Evolutionary conservation across 139 green algal species (phyloP).

Genomic region (Pseudopediastrum boryanum): DNA sequence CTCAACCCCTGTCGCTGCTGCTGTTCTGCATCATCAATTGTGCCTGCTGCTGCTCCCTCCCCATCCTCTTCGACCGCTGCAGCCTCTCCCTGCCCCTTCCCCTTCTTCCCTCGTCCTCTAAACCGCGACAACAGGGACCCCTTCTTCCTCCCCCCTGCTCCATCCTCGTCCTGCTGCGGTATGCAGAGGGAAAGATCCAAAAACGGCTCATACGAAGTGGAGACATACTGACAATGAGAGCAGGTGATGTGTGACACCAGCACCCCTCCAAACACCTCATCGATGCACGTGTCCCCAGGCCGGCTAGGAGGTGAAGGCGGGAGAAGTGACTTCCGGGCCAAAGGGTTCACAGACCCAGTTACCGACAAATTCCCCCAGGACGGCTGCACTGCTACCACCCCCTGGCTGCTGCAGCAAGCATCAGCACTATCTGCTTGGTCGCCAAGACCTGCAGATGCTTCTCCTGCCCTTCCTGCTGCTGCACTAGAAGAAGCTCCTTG

Average conservation of each 20-base stretch:
- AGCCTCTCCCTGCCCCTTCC: constrained; percentile 32
- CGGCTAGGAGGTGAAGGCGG: constrained; percentile 14
- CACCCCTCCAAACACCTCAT: constrained; percentile 58
- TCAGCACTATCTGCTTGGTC: background rate
- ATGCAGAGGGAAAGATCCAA: constrained; percentile 70
- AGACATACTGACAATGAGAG: constrained; percentile 42
- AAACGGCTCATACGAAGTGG: constrained; percentile 46
- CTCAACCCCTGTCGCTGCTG: constrained; percentile 22
- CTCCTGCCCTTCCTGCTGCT: background rate
- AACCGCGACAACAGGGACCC: constrained; percentile 30
- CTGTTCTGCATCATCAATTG: constrained; percentile 1
- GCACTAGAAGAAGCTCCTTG: background rate
- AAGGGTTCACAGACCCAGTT: background rate
- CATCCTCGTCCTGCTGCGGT: constrained; percentile 25
- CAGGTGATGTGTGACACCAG: constrained; percentile 55
- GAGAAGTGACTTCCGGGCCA: constrained; percentile 32
- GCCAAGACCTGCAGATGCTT: background rate
- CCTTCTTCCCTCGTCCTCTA: constrained; percentile 19
- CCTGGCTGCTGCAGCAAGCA: background rate
- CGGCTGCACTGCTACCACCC: background rate
- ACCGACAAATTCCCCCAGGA: background rate
- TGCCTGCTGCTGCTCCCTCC: background rate
- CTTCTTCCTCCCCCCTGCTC: constrained; percentile 2
- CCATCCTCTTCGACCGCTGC: constrained; percentile 25
- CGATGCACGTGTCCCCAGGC: constrained; percentile 22